A percentile compares a stretch with the other conserved stretches of the same genome.
Conservation (phyloP, 2,329 filamentous ascomycete species). For the Cladosporium austrohemisphaericum region DNA sequence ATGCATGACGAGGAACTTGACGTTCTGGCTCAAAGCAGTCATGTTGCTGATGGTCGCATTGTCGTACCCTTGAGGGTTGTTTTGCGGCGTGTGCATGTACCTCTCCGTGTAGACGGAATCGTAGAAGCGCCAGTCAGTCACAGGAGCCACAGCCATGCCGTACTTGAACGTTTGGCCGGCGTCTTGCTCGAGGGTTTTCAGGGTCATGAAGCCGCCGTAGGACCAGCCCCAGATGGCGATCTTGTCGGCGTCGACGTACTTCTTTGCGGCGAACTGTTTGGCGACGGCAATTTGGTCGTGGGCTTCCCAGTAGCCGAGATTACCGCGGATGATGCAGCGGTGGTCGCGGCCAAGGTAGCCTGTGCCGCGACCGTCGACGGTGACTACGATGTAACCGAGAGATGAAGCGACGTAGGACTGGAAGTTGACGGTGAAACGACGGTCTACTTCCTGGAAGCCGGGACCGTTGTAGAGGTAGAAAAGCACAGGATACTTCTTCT, state of each 20-base stretch:
- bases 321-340: constrained; percentile 75
- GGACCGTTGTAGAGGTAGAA: constrained; percentile 95
- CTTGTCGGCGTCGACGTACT: constrained; percentile 76
- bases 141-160: constrained; percentile 95
- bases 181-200: constrained; percentile 92
- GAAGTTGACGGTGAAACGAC: constrained; percentile 79
- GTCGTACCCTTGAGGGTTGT: constrained; percentile 74
- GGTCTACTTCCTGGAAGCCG: constrained; percentile 82
- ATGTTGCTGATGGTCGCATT: constrained; percentile 71
- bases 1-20: constrained; percentile 92
- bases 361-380: constrained; percentile 88
- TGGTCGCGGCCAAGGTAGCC: constrained; percentile 83
- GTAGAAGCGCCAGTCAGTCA: constrained; percentile 98
- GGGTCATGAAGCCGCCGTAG: constrained; percentile 89
- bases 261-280: constrained; percentile 73
- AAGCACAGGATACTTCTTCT: constrained; percentile 85
- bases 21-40: constrained; percentile 67
- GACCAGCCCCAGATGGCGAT: constrained; percentile 99
- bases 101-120: constrained; percentile 90
- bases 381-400: constrained; percentile 90
- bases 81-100: constrained; percentile 92
- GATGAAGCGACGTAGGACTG: constrained; percentile 81
- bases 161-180: constrained; percentile 88
- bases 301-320: constrained; percentile 81
- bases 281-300: constrained; percentile 88